Base-by-base conservation (phyloP, 1,284 basidiomycete genomes). In the Naganishia liquefaciens region DNA sequence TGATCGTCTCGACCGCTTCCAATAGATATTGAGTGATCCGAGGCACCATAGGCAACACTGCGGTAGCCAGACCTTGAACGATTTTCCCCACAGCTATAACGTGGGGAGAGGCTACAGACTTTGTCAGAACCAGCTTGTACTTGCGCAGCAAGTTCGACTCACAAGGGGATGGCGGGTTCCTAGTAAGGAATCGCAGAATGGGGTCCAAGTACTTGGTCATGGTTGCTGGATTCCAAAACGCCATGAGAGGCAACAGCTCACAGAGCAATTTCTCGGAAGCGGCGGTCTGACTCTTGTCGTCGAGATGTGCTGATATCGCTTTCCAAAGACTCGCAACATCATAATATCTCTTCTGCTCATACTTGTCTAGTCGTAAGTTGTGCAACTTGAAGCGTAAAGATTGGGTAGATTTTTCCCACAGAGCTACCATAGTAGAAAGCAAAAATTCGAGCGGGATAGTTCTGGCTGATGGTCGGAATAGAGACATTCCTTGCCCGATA, bases 331-430 rank as follows among this genome's bases (percentile, higher is more conserved):
- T 27, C 21, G 33, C 33, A 23, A 68, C 58, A 21, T 64, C 58
- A 50, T 46, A 68, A 33, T 68, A 68, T n/a, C n/a, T n/a, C n/a
- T n/a, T n/a, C n/a, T n/a, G n/a, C n/a, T n/a, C n/a, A n/a, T n/a
- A n/a, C 15, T 57, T 49, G 28, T 64, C 47, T 15, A 37, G 28
- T 15, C 66, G 37, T 9, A 65, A 47, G 5, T 39, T 43, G 19
- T 50, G 33, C 33, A 68, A 39, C 54, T 64, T 62, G 49, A 49
- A 68, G 10, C 63, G 51, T 1, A 68, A 51, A 37, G 50, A 40
- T 30, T 65, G 62, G 10, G 49, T 44, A 9, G 63, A 44, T 9
- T 65, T 60, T 42, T 58, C 37, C 66, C 66, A 68, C n/a, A 68
- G 39, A 23, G 51, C 42, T 3, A 49, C 47, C 28, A 68, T 61